A percentile compares a stretch with the other conserved stretches of the same genome.
Conservation (phyloP, 2,329 filamentous ascomycete species). For the Aschersonia sp. region DNA sequence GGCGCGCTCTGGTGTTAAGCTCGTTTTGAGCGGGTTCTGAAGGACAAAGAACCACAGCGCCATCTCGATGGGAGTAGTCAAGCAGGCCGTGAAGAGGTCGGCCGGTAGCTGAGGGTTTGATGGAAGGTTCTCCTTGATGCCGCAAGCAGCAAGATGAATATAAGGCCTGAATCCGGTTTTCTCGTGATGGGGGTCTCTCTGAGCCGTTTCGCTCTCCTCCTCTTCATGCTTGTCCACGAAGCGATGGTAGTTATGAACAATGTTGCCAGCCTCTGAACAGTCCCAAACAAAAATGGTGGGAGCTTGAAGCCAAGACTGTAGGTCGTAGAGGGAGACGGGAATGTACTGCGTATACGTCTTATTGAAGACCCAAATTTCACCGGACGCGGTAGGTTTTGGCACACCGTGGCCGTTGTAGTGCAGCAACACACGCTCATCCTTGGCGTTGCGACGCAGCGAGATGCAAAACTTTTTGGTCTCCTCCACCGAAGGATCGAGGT, state of each 20-base stretch:
- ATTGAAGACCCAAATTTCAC: conserved; percentile 99
- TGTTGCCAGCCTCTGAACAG: conserved; percentile 91
- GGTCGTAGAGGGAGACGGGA: conserved; percentile 84
- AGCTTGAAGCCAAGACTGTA: conserved; percentile 90
- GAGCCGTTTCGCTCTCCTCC: conserved; percentile 65
- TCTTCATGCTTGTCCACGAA: conserved; percentile 92
- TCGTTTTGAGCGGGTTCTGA: conserved; percentile 64
- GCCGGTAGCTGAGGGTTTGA: conserved; percentile 89
- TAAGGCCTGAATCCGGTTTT: conserved; percentile 57
- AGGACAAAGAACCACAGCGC: conserved; percentile 92
- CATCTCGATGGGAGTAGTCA: conserved; percentile 96
- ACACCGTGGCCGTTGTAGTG: conserved; percentile 99
- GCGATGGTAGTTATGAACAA: conserved; percentile 85
- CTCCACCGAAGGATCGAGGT: conserved; percentile 89
- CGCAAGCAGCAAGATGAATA: conserved; percentile 87
- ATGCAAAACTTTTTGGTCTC: conserved; percentile 95
- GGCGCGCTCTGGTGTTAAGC: conserved; percentile 65
- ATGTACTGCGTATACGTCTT: conserved; percentile 99
- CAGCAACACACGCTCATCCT: conserved; percentile 90
- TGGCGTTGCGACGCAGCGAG: conserved; percentile 78
- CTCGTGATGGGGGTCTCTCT: conserved; percentile 68
- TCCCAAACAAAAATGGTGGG: conserved; percentile 97
- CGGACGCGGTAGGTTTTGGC: conserved; percentile 85
- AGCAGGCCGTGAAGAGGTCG: conserved; percentile 87
- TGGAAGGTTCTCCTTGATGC: conserved; percentile 79